phyloP scores from a whole-genome alignment of 495 filamentous ascomycete genomes.

The Tuber borchii region DNA sequence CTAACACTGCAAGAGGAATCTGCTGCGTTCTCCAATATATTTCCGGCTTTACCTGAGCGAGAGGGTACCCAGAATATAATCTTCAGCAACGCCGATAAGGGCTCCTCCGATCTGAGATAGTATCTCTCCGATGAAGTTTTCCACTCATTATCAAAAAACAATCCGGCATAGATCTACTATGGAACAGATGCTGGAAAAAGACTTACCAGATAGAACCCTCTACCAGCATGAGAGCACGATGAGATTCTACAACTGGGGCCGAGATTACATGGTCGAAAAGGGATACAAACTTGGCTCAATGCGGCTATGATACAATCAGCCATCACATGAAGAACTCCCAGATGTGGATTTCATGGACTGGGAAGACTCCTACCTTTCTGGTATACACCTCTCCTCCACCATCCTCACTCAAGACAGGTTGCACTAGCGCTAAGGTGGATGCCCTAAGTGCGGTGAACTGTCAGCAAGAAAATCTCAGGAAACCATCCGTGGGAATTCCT shows the following conservation, averaged over 20 bases:
- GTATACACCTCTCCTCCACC: not conserved
- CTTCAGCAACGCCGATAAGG: constrained; percentile 65
- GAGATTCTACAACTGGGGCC: constrained; percentile 70
- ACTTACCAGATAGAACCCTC: constrained; percentile 53
- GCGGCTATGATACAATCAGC: constrained; percentile 41
- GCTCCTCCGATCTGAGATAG: constrained; percentile 70
- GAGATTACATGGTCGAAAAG: constrained; percentile 58
- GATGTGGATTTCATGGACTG: constrained; percentile 35
- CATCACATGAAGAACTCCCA: constrained; percentile 19
- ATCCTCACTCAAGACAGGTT: not conserved
- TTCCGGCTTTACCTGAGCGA: not conserved
- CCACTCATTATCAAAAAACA: constrained; percentile 59
- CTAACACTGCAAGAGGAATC: constrained; percentile 62
- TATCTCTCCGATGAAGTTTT: constrained; percentile 56
- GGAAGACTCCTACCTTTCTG: constrained; percentile 30
- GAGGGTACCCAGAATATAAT: constrained; percentile 51
- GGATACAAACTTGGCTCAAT: constrained; percentile 52
- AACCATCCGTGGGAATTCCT: constrained; percentile 69
- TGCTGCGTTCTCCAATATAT: not conserved
- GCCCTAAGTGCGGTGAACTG: constrained; percentile 51
- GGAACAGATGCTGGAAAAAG: constrained; percentile 39
- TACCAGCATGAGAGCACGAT: constrained; percentile 81
- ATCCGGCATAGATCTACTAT: constrained; percentile 52
- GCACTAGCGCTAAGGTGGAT: not conserved
- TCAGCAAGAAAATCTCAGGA: constrained; percentile 71